These are phyloP conservation scores for Diaporthe ampelina DNA, from an alignment of 2,329 filamentous ascomycete species.

Conservation along the genomic window DNA sequence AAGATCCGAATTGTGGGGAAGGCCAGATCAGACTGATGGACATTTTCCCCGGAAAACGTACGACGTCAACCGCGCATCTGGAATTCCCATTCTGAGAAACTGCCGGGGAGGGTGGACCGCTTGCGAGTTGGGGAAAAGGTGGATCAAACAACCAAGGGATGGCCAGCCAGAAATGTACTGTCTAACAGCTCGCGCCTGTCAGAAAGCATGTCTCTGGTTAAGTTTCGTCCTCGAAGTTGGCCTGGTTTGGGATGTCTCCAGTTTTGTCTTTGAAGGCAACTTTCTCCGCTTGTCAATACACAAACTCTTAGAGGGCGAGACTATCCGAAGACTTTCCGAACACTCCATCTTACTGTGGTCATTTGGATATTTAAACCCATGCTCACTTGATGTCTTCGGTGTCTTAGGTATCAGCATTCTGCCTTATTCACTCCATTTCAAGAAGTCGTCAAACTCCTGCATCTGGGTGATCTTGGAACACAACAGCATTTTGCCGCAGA, in stretches of 20 bases:
- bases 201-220: conserved; percentile 1
- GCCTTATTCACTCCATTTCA: background rate
- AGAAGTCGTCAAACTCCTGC: background rate
- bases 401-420: background rate
- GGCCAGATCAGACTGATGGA: conserved; percentile 21
- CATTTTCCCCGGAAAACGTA: conserved; percentile 14
- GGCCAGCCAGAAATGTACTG: conserved; percentile 16
- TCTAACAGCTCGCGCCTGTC: conserved; percentile 8
- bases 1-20: conserved; percentile 39
- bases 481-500: background rate
- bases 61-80: conserved; percentile 25
- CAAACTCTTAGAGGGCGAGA: conserved; percentile 27
- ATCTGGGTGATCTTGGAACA: background rate
- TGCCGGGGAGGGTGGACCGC: conserved; percentile 15
- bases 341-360: background rate
- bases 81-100: conserved; percentile 15
- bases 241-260: conserved; percentile 2
- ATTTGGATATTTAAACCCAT: conserved; percentile 33
- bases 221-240: conserved; percentile 25
- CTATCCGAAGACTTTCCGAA: conserved; percentile 8
- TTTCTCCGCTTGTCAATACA: conserved; percentile 32
- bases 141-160: background rate
- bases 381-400: background rate
- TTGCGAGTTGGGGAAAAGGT: conserved; percentile 20
- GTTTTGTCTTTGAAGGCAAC: conserved; percentile 14